Conservation (phyloP, 306 rosid genomes). For the Prunus kanzakura region DNA sequence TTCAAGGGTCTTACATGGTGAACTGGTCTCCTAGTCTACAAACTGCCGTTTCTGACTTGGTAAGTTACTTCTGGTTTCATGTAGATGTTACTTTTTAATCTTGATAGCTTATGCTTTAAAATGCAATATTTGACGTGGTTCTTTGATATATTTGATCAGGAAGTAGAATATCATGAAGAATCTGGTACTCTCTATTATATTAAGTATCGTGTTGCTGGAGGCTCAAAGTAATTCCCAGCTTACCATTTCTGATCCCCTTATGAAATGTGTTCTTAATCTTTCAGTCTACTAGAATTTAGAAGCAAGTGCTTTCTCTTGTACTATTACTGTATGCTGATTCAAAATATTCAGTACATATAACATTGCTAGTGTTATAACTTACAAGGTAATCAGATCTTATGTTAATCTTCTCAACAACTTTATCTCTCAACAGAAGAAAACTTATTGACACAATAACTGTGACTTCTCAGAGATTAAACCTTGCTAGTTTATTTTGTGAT, state of each 20-base stretch:
- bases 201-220: conserved; percentile 88
- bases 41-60: conserved; percentile 98
- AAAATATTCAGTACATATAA: not conserved
- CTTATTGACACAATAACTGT: not conserved
- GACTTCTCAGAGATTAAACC: not conserved
- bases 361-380: not conserved
- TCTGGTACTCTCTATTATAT: conserved; percentile 78
- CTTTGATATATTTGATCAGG: conserved; percentile 51
- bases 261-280: conserved; percentile 5
- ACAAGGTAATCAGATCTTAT: not conserved
- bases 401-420: not conserved
- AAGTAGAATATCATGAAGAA: conserved; percentile 96
- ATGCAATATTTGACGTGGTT: conserved; percentile 15
- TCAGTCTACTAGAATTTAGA: not conserved
- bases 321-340: not conserved
- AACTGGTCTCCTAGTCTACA: conserved; percentile 96
- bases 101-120: conserved; percentile 14
- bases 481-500: not conserved
- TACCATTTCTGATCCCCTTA: not conserved
- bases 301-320: not conserved
- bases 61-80: conserved; percentile 29
- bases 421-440: not conserved
- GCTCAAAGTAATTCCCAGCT: conserved; percentile 36
- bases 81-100: conserved; percentile 2
- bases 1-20: conserved; percentile 85